These are phyloP conservation scores for Lactarius quietus DNA, from an alignment of 768 basidiomycete genomes.

Conservation along the genomic window DNA sequence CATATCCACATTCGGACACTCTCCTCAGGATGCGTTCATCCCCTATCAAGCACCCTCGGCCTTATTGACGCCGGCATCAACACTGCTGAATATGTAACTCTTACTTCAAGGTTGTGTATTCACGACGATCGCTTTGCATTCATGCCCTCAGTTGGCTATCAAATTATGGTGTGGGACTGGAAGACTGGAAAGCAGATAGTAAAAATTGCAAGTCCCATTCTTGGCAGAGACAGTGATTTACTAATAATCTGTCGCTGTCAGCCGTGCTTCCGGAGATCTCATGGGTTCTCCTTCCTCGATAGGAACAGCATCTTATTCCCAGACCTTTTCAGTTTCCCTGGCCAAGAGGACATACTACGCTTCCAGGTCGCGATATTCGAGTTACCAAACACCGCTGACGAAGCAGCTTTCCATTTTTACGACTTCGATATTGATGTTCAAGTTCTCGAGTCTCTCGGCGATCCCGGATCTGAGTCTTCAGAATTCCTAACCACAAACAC, in stretches of 20 bases:
- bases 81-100: not conserved
- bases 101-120: not conserved
- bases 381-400: not conserved
- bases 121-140: not conserved
- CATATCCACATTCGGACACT: constrained; percentile 9
- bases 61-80: not conserved
- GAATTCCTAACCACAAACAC: not conserved
- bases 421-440: not conserved
- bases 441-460: not conserved
- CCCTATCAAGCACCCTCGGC: not conserved
- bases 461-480: not conserved
- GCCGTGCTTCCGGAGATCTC: not conserved
- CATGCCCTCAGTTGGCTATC: not conserved
- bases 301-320: not conserved
- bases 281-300: constrained; percentile 1
- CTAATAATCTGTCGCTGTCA: not conserved
- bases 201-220: not conserved
- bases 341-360: not conserved
- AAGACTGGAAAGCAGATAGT: constrained; percentile 5
- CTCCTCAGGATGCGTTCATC: constrained; percentile 9
- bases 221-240: not conserved
- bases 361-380: not conserved
- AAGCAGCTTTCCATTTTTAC: not conserved
- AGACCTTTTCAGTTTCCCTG: not conserved
- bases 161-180: constrained; percentile 4